Evolutionary conservation across 1,284 basidiomycete genomes (phyloP).

Genomic region (Flammula alnicola): DNA sequence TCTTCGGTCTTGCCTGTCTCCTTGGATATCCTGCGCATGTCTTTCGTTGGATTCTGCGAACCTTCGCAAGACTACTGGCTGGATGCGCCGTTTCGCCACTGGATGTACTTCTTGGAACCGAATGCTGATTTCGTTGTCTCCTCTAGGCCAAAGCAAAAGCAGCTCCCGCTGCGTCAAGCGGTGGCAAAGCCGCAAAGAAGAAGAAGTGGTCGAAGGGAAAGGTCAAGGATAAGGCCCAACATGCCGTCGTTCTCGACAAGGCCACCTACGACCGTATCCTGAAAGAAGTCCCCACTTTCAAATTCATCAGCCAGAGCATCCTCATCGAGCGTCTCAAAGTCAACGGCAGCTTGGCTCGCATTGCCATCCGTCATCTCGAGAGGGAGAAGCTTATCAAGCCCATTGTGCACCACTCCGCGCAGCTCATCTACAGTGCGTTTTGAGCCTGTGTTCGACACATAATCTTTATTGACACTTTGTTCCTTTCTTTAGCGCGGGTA

Average conservation of each 20-base stretch:
- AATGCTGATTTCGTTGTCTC: slow-evolving; percentile 22
- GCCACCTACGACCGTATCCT: slow-evolving; percentile 91
- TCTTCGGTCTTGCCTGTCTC: slow-evolving; percentile 12
- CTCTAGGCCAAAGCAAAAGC: slow-evolving; percentile 83
- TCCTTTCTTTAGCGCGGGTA: slow-evolving; percentile 54
- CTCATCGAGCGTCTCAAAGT: slow-evolving; percentile 98
- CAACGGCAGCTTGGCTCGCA: slow-evolving; percentile 93
- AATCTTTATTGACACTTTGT: slow-evolving; percentile 4
- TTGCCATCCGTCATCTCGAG: slow-evolving; percentile 94
- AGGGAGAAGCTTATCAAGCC: slow-evolving; percentile 96
- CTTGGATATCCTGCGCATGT: slow-evolving; percentile 12
- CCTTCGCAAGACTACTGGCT: slow-evolving; percentile 22
- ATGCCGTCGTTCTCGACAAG: slow-evolving; percentile 95
- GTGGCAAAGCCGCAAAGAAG: slow-evolving; percentile 92
- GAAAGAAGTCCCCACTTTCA: slow-evolving; percentile 99
- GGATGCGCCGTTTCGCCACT: slow-evolving; percentile 35
- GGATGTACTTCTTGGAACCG: slow-evolving; percentile 32
- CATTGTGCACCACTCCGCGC: slow-evolving; percentile 94
- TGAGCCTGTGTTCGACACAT: neutral
- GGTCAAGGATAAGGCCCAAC: slow-evolving; percentile 98
- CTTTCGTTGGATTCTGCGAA: neutral
- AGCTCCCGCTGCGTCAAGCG: slow-evolving; percentile 62
- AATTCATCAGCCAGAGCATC: slow-evolving; percentile 97
- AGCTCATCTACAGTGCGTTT: slow-evolving; percentile 92
- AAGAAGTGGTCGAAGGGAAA: slow-evolving; percentile 99